phyloP scores from a whole-genome alignment of 768 basidiomycete species.

The Gautieria morchelliformis region DNA sequence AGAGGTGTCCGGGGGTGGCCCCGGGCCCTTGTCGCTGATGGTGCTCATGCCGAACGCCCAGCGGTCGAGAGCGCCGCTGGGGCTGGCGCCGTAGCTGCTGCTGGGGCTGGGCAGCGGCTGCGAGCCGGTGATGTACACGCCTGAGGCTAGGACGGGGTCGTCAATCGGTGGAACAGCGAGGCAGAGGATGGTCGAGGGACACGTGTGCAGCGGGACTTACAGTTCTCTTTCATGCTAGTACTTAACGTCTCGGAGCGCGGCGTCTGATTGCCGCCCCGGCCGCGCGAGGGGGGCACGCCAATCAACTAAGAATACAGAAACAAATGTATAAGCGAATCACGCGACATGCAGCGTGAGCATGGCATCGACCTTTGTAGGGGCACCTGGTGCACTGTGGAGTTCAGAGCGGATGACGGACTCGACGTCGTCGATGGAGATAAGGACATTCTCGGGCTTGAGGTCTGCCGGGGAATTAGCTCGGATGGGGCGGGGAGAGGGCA shows the following conservation, averaged over 20 bases:
- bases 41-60: constrained; percentile 90
- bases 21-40: constrained; percentile 49
- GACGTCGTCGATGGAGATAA: constrained; percentile 95
- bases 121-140: constrained; percentile 79
- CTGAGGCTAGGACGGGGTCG: background rate
- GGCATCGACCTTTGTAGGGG: constrained; percentile 23
- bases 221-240: constrained; percentile 8
- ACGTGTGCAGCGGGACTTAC: background rate
- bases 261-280: constrained; percentile 93
- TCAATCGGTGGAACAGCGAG: no score
- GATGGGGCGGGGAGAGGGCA: background rate
- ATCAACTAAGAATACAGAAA: constrained; percentile 51
- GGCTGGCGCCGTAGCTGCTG: constrained; percentile 55
- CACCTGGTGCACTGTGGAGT: constrained; percentile 39
- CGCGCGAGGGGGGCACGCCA: constrained; percentile 88
- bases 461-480: constrained; percentile 33
- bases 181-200: no score
- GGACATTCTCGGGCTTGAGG: constrained; percentile 95
- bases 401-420: constrained; percentile 86
- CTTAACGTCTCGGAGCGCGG: constrained; percentile 59
- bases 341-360: no score
- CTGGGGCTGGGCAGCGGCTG: constrained; percentile 86
- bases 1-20: no score
- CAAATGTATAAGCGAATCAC: constrained; percentile 24
- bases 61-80: constrained; percentile 55